Evolutionary conservation across 257 asterid species (phyloP), one percentile per base, ranked within the genome.

Genomic region (Forsythia suspensa): DNA sequence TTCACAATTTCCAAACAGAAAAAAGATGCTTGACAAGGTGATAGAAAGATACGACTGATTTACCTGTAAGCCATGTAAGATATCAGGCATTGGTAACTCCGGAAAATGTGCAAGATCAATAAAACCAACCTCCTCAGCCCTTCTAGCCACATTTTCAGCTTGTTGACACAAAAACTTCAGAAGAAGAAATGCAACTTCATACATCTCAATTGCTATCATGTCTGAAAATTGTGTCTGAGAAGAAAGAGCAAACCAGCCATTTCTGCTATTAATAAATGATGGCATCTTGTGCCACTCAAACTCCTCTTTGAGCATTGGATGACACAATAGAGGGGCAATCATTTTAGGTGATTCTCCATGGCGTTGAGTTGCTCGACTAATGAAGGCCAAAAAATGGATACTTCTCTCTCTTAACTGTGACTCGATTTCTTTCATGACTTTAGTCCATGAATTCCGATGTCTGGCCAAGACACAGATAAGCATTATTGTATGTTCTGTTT

Each of bases 1-100:
- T 55, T 41, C 40, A 20, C 36, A 0, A 65, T 12, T 69, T 44
- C 46, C 40, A 16, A 75, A 36, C 37, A 16, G n/a, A 73, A 70
- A 16, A n/a, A 37, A 2, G 69, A 74, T 68, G 69, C 15, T 51
- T 18, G 10, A 39, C 20, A 73, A 67, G 39, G 34, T 40, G 71
- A 37, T 70, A 46, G 29, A 59, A 77, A 70, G 57, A 70, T 40
- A 76, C 37, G 20, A 81, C 48, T 4, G 41, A 52, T 40, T 3
- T 71, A 89, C 99, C 97, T 94, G 99, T 89, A 94, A 85, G 44
- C 97, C 96, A 72, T 94, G 98, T 67, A 96, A 87, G 86, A 96
- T 91, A 75, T 94, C 98, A 74, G 99, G 98, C 98, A 94, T 90
- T 43, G 99, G 98, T 13, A 96, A 90, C 89, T 96, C 99, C 0